phyloP scores from a whole-genome alignment of 352 stramenopile species.

The Pythium rishiriense region DNA sequence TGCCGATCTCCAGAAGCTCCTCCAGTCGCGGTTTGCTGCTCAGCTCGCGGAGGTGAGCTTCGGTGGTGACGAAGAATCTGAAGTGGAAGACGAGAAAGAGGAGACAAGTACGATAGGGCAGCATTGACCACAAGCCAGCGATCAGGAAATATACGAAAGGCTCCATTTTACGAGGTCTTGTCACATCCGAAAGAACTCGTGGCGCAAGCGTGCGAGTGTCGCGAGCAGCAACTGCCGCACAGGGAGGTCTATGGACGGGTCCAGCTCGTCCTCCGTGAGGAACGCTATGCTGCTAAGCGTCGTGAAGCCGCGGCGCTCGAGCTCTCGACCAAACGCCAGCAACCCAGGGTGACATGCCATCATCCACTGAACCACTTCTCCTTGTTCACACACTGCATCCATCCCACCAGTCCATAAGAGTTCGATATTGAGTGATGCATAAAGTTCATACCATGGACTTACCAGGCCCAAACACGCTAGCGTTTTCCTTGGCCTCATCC shows the following conservation, averaged over 20 bases:
- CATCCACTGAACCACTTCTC: constrained; percentile 86
- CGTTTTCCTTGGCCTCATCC: constrained; percentile 77
- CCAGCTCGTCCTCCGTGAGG: constrained; percentile 69
- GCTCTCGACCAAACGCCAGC: constrained; percentile 50
- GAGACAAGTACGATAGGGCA: background rate
- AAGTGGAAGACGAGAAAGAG: constrained; percentile 14
- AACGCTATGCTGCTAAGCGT: constrained; percentile 85
- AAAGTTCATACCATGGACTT: background rate
- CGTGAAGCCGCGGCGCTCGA: constrained; percentile 66
- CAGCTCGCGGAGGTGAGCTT: constrained; percentile 19
- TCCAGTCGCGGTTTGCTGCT: constrained; percentile 22
- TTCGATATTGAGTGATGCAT: background rate
- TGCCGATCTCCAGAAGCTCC: constrained; percentile 26
- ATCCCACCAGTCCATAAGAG: background rate
- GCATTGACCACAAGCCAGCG: background rate
- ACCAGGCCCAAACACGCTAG: constrained; percentile 71
- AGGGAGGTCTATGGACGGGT: constrained; percentile 31
- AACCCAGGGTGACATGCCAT: constrained; percentile 69
- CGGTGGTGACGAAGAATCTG: constrained; percentile 5
- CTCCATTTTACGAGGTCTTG: background rate
- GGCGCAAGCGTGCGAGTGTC: constrained; percentile 65
- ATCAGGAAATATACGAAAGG: background rate
- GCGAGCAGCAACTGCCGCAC: constrained; percentile 58
- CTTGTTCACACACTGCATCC: constrained; percentile 64
- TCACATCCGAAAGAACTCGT: constrained; percentile 86